Evolutionary conservation across 495 filamentous ascomycete genomes (phyloP).

Genomic region (Penicillium paradoxum): DNA sequence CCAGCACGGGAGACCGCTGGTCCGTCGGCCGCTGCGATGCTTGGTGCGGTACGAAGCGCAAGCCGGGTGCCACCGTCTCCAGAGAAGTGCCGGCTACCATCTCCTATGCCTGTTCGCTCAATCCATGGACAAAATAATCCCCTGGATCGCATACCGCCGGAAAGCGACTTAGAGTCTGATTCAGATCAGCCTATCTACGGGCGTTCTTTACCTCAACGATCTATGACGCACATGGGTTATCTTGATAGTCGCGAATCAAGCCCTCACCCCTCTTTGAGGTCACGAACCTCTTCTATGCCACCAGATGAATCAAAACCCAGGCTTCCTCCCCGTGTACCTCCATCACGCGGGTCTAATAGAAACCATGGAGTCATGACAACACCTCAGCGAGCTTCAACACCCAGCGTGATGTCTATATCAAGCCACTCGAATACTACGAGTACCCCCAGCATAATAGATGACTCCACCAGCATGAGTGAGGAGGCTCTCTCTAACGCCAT

Average conservation of each 20-base stretch:
- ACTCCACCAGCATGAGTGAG: constrained; percentile 34
- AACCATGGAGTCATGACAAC: constrained; percentile 10
- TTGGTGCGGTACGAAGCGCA: constrained; percentile 21
- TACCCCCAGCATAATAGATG: constrained; percentile 24
- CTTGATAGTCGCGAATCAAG: constrained; percentile 8
- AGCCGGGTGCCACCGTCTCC: constrained; percentile 13
- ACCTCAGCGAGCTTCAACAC: constrained; percentile 19
- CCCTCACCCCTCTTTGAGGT: constrained; percentile 15
- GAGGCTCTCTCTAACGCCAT: constrained; percentile 68
- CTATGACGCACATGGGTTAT: constrained; percentile 9
- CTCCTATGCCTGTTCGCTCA: constrained; percentile 16
- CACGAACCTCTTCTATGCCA: constrained; percentile 12
- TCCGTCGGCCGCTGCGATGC: constrained; percentile 11
- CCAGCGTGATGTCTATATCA: constrained; percentile 28
- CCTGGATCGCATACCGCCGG: constrained; percentile 14
- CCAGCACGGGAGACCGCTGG: constrained; percentile 13
- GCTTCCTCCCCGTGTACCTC: constrained; percentile 27
- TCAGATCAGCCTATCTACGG: background rate
- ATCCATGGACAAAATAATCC: background rate
- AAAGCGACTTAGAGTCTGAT: constrained; percentile 11
- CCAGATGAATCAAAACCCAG: constrained; percentile 19
- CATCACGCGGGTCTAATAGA: constrained; percentile 10
- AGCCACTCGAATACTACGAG: constrained; percentile 25
- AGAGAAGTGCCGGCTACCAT: constrained; percentile 12
- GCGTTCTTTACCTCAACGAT: constrained; percentile 11